Evolutionary conservation across 129 eudicot genomes (phyloP).

Genomic region (Tagetes erecta): DNA sequence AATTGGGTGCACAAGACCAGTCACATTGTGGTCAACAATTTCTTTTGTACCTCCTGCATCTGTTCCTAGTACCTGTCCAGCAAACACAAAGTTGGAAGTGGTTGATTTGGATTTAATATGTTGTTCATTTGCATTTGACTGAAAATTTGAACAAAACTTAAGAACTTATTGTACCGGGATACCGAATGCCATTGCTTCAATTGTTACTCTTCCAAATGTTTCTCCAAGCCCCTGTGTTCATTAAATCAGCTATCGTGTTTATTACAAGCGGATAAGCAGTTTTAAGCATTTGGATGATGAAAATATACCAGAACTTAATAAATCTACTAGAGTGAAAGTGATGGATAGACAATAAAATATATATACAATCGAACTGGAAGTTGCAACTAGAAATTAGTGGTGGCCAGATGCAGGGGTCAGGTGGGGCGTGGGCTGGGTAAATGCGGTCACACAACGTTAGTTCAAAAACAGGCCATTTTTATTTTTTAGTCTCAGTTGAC

Average conservation of each 20-base stretch:
- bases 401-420: background rate
- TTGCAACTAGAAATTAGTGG: background rate
- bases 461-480: background rate
- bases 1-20: constrained; percentile 78
- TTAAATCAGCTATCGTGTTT: too few species aligned
- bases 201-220: constrained; percentile 98
- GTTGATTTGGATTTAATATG: background rate
- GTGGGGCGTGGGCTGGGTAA: background rate
- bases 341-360: background rate
- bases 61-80: constrained; percentile 85
- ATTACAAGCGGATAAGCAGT: background rate
- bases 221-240: constrained; percentile 81
- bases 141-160: background rate
- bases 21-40: constrained; percentile 79
- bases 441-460: background rate
- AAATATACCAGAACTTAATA: background rate
- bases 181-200: constrained; percentile 99
- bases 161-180: constrained; percentile 60
- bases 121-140: background rate
- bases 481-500: too few species aligned
- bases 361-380: background rate
- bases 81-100: constrained; percentile 1
- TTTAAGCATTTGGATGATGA: background rate
- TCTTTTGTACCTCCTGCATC: constrained; percentile 95
- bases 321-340: background rate